phyloP scores from a whole-genome alignment of 2,329 filamentous ascomycete genomes.

The Diaporthe humulicola region DNA sequence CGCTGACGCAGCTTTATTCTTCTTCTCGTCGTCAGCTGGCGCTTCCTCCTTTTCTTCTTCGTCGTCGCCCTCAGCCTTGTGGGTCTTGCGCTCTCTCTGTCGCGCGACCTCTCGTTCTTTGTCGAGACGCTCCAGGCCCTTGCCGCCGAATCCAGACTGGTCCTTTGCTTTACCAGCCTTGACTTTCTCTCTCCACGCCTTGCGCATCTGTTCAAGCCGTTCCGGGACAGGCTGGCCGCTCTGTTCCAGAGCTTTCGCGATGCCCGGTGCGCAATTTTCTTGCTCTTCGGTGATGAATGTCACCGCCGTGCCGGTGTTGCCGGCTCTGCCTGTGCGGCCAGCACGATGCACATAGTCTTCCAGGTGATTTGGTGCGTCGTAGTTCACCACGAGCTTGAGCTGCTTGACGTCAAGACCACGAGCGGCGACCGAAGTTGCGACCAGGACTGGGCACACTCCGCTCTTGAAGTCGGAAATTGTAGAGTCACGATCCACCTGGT shows the following conservation, averaged over 20 bases:
- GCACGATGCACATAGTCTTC: slow-evolving; percentile 98
- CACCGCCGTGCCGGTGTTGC: slow-evolving; percentile 93
- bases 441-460: slow-evolving; percentile 88
- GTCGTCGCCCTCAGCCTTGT: slow-evolving; percentile 87
- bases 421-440: slow-evolving; percentile 95
- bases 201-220: slow-evolving; percentile 73
- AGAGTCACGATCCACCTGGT: slow-evolving; percentile 92
- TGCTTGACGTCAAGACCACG: slow-evolving; percentile 97
- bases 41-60: slow-evolving; percentile 79
- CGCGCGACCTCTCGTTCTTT: slow-evolving; percentile 90
- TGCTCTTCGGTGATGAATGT: slow-evolving; percentile 95
- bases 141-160: slow-evolving; percentile 91
- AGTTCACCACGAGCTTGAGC: slow-evolving; percentile 95
- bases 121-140: slow-evolving; percentile 92
- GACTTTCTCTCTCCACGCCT: slow-evolving; percentile 87
- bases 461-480: slow-evolving; percentile 95
- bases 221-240: slow-evolving; percentile 88
- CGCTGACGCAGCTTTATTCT: slow-evolving; percentile 75
- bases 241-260: slow-evolving; percentile 92
- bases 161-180: slow-evolving; percentile 93
- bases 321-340: slow-evolving; percentile 92
- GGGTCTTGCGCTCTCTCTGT: slow-evolving; percentile 87
- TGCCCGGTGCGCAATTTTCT: slow-evolving; percentile 89
- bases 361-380: slow-evolving; percentile 91
- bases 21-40: slow-evolving; percentile 76